Evolutionary conservation across 495 filamentous ascomycete genomes (phyloP).

Genomic region (Neurospora sp.): DNA sequence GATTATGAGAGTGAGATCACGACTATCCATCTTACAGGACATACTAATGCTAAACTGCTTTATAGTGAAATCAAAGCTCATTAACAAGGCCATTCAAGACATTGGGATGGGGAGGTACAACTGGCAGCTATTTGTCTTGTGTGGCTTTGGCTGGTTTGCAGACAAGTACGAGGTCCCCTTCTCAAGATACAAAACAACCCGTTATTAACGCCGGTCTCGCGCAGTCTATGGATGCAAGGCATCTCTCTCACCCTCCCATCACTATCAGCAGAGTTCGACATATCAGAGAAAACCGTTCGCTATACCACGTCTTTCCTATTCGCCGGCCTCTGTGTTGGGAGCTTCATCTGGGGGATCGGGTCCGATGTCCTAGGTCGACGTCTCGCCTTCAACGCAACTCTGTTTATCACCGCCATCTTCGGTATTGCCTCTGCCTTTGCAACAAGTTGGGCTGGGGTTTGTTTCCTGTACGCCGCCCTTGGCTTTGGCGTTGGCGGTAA

Average conservation of each 20-base stretch:
- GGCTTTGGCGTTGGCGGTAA: constrained; percentile 57
- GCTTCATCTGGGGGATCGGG: constrained; percentile 73
- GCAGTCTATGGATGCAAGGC: constrained; percentile 47
- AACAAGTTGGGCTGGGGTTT: constrained; percentile 58
- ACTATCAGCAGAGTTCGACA: constrained; percentile 54
- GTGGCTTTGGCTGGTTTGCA: constrained; percentile 67
- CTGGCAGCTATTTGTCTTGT: constrained; percentile 73
- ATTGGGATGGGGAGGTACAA: constrained; percentile 86
- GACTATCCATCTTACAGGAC: neutral
- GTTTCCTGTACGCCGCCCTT: constrained; percentile 35
- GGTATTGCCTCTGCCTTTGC: constrained; percentile 59
- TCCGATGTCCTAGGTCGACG: constrained; percentile 61
- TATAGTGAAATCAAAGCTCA: constrained; percentile 46
- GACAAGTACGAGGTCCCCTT: constrained; percentile 36
- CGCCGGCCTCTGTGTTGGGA: constrained; percentile 58
- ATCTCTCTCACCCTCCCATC: constrained; percentile 69
- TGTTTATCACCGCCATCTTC: constrained; percentile 62
- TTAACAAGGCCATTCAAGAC: constrained; percentile 70
- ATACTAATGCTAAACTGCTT: constrained; percentile 11
- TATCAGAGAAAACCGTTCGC: constrained; percentile 40
- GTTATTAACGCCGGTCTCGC: neutral
- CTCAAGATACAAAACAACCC: neutral
- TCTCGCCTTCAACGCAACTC: constrained; percentile 68
- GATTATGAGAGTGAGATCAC: constrained; percentile 38
- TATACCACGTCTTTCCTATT: constrained; percentile 44